Base-by-base conservation (phyloP, 2,329 filamentous ascomycete species). In the Colletotrichum viniferum region DNA sequence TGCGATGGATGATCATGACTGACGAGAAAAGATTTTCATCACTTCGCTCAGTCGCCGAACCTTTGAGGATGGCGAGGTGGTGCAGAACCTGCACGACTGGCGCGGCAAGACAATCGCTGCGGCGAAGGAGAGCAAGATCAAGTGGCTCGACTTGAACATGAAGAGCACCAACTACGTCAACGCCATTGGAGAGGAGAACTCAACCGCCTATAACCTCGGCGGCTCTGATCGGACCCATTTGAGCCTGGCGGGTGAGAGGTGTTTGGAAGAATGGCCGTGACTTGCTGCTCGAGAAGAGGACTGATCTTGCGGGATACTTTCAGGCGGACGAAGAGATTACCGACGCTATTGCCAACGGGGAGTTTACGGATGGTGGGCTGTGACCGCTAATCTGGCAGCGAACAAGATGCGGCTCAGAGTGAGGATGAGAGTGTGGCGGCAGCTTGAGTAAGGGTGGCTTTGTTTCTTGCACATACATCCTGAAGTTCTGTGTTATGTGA, bases 241-340 rank as follows among this genome's bases (percentile, higher is more conserved):
- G 52, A 92, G 91, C 79, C 80, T 80, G 4, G 83, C 84, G 76
- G 91, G 91, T 0, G 86, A 85, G 30, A 83, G 3, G 89, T 92
- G 1, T 93, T 93, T 82, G 87, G 89, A 2, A 86, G 89, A 30
- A 85, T 92, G 80, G 88, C 92, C n/a, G 88, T 87, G 88, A 91
- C 76, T 80, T 92, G 9, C 77, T 89, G 34, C 77, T 88, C n/a
- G 79, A 48, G 18, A 48, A 66, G 70, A 10, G 77, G 24, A 69
- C 78, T 0, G 77, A 77, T 3, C 64, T 85, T 14, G 71, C 63
- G 5, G 12, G 34, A 3, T 83, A 78, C 66, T 77, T 85, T 9
- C 61, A 65, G 8, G 74, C 79, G 2, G 81, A 84, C 30, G 74
- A 82, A 76, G 81, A 79, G 13, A 36, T 85, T 58, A 84, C 83